Evolutionary conservation across 345 rosid species (phyloP).

Genomic region (Murraya paniculata): DNA sequence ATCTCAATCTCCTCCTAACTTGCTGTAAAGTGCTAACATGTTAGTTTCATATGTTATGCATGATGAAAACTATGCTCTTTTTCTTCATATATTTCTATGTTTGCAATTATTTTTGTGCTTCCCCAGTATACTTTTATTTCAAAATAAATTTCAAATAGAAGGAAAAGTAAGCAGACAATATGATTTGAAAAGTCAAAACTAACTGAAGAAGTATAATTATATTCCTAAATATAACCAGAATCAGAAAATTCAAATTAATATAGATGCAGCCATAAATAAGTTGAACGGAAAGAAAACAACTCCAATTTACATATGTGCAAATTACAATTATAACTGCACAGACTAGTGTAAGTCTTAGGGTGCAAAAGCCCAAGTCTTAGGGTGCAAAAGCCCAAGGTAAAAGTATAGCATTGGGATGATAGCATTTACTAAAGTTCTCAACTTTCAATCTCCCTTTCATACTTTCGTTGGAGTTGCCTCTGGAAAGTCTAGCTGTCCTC

Average conservation of each 20-base stretch:
- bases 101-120: neutral
- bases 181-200: neutral
- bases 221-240: neutral
- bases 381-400: neutral
- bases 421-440: slow-evolving; percentile 35
- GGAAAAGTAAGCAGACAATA: neutral
- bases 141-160: neutral
- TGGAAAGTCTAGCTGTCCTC: too few species aligned
- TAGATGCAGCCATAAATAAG: neutral
- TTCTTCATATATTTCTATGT: neutral
- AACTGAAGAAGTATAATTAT: neutral
- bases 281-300: neutral
- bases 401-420: neutral
- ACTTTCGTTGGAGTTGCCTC: slow-evolving; percentile 41
- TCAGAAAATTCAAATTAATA: neutral
- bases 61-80: neutral
- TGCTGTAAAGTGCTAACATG: slow-evolving; percentile 15
- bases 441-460: slow-evolving; percentile 52
- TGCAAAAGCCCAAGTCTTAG: neutral
- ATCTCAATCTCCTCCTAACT: slow-evolving; percentile 64
- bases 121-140: neutral
- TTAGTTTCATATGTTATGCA: neutral
- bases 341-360: neutral
- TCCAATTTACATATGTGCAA: neutral
- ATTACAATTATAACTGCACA: neutral